phyloP scores from a whole-genome alignment of 2,329 filamentous ascomycete genomes.

The Teratosphaeria zuluensis region DNA sequence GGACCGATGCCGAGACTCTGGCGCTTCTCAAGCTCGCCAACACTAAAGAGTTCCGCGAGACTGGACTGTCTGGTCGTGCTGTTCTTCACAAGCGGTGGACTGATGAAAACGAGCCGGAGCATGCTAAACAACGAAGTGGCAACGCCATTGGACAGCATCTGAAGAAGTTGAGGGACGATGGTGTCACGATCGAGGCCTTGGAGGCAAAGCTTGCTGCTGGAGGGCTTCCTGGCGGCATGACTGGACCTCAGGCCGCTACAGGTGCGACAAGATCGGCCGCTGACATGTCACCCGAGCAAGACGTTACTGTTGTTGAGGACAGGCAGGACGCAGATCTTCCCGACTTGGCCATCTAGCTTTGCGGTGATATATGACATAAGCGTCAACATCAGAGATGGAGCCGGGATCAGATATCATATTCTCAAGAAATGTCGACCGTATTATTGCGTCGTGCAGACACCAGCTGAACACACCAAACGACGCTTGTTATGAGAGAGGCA shows the following conservation, averaged over 20 bases:
- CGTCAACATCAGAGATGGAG: too few species aligned
- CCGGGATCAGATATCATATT: too few species aligned
- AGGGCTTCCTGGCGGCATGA: background rate
- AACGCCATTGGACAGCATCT: background rate
- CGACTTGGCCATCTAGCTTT: too few species aligned
- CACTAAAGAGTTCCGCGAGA: background rate
- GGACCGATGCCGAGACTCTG: background rate
- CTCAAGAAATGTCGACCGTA: too few species aligned
- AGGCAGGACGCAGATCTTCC: background rate
- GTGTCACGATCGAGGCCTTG: background rate
- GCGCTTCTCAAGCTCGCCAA: background rate
- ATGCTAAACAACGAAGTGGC: background rate
- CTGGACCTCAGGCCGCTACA: background rate
- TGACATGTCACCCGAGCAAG: background rate
- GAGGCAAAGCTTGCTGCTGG: background rate
- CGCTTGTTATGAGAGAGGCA: too few species aligned
- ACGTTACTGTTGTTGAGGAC: background rate
- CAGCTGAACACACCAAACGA: background rate
- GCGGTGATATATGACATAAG: too few species aligned
- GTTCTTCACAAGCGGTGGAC: background rate
- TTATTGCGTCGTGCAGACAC: too few species aligned
- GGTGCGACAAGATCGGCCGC: background rate
- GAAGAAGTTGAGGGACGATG: background rate
- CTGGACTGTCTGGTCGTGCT: background rate
- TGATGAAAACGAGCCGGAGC: background rate